phyloP scores from a whole-genome alignment of 2,329 filamentous ascomycete genomes.

The Penicillium sp. region DNA sequence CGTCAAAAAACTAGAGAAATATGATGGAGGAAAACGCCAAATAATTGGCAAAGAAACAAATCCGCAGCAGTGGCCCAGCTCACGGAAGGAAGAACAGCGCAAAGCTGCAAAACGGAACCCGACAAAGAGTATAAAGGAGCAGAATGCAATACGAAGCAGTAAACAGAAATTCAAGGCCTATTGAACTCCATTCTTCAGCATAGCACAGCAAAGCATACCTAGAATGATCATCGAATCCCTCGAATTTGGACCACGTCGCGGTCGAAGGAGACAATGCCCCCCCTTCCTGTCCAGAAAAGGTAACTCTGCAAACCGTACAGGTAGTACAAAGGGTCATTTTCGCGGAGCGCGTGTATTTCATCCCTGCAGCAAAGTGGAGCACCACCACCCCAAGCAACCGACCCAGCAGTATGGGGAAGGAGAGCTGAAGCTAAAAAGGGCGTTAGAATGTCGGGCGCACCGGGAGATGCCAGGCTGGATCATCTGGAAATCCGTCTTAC shows the following conservation, averaged over 20 bases:
- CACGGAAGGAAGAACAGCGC: constrained; percentile 11
- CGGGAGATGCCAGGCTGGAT: background rate
- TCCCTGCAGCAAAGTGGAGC: constrained; percentile 17
- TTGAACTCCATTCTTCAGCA: constrained; percentile 10
- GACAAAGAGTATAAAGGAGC: background rate
- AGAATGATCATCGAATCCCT: constrained; percentile 13
- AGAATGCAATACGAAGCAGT: background rate
- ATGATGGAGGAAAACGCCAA: background rate
- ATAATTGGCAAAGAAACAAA: background rate
- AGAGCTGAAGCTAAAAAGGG: constrained; percentile 2
- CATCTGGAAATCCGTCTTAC: background rate
- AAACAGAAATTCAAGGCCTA: background rate
- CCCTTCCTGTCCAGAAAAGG: background rate
- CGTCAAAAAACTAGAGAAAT: background rate
- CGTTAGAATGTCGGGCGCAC: constrained; percentile 16
- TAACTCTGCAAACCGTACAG: background rate
- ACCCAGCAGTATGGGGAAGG: constrained; percentile 11
- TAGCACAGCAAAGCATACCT: constrained; percentile 8
- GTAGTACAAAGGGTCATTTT: background rate
- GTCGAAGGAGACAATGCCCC: constrained; percentile 8
- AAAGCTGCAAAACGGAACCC: constrained; percentile 4
- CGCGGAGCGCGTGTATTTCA: constrained; percentile 11
- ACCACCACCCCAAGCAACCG: background rate
- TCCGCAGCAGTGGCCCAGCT: constrained; percentile 7
- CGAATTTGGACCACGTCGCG: background rate